Conservation (phyloP, 495 filamentous ascomycete genomes). For the Bacidia rubella region DNA sequence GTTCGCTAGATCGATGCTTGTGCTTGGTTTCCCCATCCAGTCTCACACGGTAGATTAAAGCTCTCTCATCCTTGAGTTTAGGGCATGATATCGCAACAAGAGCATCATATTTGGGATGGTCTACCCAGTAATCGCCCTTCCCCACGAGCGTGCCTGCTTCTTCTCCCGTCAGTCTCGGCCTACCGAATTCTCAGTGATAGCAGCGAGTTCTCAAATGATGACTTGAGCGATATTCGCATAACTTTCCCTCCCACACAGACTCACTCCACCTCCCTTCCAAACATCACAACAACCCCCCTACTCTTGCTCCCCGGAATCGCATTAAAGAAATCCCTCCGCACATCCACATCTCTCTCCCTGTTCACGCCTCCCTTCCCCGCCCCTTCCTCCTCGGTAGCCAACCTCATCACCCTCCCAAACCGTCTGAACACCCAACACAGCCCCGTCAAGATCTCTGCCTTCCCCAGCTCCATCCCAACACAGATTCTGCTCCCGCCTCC, state of each 20-base stretch:
- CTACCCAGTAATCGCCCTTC: no score
- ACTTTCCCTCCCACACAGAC: neutral
- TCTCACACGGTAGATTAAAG: no score
- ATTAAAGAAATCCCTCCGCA: constrained; percentile 7
- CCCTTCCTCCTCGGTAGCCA: constrained; percentile 12
- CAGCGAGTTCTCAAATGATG: no score
- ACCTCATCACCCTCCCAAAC: constrained; percentile 22
- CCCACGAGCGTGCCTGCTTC: no score
- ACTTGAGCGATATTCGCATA: no score
- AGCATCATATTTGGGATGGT: no score
- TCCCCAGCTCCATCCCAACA: constrained; percentile 30
- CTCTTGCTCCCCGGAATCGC: constrained; percentile 2
- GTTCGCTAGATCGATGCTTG: no score
- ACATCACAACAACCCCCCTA: constrained; percentile 11
- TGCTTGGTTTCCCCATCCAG: no score
- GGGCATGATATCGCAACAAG: no score
- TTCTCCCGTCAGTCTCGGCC: no score
- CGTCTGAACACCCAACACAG: constrained; percentile 32
- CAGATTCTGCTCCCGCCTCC: constrained; percentile 23
- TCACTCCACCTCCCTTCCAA: neutral
- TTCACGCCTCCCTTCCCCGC: constrained; percentile 9
- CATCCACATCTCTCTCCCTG: constrained; percentile 13
- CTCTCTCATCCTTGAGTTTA: no score
- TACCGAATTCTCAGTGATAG: no score
- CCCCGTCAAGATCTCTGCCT: constrained; percentile 32